Evolutionary conservation across 2,329 filamentous ascomycete species (phyloP).

Genomic region (Aspergillus vadensis): DNA sequence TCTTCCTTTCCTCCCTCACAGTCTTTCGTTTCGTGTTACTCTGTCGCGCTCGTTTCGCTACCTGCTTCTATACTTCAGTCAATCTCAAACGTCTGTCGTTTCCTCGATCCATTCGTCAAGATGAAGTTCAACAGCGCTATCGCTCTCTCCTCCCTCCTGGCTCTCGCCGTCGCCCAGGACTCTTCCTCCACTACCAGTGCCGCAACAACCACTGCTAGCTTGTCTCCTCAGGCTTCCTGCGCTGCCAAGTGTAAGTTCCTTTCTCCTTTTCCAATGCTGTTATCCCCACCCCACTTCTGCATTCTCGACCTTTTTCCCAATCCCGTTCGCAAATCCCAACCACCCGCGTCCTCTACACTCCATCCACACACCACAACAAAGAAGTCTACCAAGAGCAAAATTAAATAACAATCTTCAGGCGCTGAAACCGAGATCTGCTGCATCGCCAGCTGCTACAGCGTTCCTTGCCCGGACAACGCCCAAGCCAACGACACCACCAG

Average conservation of each 20-base stretch:
- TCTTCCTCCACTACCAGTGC: conserved; percentile 27
- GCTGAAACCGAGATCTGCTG: conserved; percentile 51
- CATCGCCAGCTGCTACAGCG: conserved; percentile 53
- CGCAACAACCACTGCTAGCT: conserved; percentile 36
- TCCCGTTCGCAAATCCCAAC: neutral
- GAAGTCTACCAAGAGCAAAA: neutral
- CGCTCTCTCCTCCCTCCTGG: conserved; percentile 49
- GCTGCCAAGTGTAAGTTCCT: conserved; percentile 37
- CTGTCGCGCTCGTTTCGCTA: conserved; percentile 13
- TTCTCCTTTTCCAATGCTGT: neutral
- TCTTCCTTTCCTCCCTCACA: conserved; percentile 15
- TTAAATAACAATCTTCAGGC: conserved; percentile 36
- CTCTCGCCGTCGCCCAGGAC: conserved; percentile 47
- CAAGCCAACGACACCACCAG: conserved; percentile 54
- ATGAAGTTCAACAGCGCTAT: conserved; percentile 47
- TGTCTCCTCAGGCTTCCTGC: conserved; percentile 38
- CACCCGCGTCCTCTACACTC: neutral
- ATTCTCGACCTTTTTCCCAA: neutral
- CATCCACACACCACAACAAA: neutral
- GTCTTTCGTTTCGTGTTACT: conserved; percentile 9
- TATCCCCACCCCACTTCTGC: neutral
- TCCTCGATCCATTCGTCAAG: conserved; percentile 18
- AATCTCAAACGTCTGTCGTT: conserved; percentile 18
- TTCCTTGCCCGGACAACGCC: conserved; percentile 54
- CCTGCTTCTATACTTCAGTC: conserved; percentile 8